phyloP scores from a whole-genome alignment of 768 basidiomycete genomes.

The Tylopilus rubrobrunneus region DNA sequence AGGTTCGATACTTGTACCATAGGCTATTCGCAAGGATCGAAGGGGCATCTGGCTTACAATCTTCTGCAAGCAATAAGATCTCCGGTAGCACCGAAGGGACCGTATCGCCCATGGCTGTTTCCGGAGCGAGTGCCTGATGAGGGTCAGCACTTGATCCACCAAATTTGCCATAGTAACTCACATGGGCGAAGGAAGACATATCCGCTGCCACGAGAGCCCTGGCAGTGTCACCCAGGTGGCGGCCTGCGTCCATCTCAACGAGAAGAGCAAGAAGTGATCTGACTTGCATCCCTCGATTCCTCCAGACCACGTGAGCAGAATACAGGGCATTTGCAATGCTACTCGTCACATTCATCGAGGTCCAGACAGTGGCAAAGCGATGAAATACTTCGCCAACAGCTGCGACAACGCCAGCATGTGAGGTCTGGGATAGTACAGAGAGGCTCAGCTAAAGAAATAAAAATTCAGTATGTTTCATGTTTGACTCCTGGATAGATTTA shows the following conservation, averaged over 20 bases:
- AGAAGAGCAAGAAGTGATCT: conserved; percentile 61
- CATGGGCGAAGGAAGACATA: conserved; percentile 57
- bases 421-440: conserved; percentile 49
- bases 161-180: conserved; percentile 28
- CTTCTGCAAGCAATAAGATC: conserved; percentile 61
- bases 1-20: conserved; percentile 79
- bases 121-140: conserved; percentile 40
- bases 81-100: conserved; percentile 50
- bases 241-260: conserved; percentile 60
- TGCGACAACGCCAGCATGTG: conserved; percentile 49
- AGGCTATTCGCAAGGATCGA: conserved; percentile 69
- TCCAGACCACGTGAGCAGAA: conserved; percentile 59
- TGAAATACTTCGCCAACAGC: conserved; percentile 70
- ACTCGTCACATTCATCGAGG: conserved; percentile 63
- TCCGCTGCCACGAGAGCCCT: conserved; percentile 55
- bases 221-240: conserved; percentile 49
- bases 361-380: conserved; percentile 71
- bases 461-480: conserved; percentile 7
- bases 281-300: conserved; percentile 60
- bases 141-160: neutral
- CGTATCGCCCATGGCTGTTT: conserved; percentile 28
- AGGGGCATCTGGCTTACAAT: conserved; percentile 56
- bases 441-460: conserved; percentile 44
- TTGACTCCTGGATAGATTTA: conserved; percentile 20
- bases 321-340: conserved; percentile 58